phyloP scores from a whole-genome alignment of 2,329 filamentous ascomycete genomes.

The Leptographium procerum region DNA sequence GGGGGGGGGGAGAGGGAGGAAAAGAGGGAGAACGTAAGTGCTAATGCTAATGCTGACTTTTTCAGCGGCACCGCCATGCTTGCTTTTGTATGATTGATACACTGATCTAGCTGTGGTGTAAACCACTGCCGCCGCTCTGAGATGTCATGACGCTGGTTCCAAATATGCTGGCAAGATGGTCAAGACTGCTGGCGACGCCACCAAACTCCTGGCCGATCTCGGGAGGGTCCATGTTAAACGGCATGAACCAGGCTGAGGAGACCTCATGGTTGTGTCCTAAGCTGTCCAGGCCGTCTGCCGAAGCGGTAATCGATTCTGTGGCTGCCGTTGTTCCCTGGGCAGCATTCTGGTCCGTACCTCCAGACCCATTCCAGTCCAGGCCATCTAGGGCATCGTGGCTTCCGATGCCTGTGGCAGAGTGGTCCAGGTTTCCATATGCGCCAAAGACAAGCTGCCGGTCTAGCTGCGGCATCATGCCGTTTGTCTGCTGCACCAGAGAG shows the following conservation, averaged over 20 bases:
- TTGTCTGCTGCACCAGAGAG: slow-evolving; percentile 34
- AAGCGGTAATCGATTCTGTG: background rate
- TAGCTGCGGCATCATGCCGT: slow-evolving; percentile 52
- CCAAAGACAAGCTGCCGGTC: slow-evolving; percentile 68
- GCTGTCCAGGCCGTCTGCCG: slow-evolving; percentile 15
- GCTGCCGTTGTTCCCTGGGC: slow-evolving; percentile 1
- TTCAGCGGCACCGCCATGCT: no score
- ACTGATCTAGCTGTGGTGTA: slow-evolving; percentile 17
- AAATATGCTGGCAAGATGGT: slow-evolving; percentile 40
- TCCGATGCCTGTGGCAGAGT: slow-evolving; percentile 27
- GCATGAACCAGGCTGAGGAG: slow-evolving; percentile 76
- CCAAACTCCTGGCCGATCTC: slow-evolving; percentile 40
- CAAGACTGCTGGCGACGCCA: slow-evolving; percentile 27
- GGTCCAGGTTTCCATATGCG: slow-evolving; percentile 50
- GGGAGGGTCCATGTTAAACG: slow-evolving; percentile 80
- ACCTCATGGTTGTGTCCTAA: slow-evolving; percentile 30
- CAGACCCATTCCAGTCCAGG: slow-evolving; percentile 26
- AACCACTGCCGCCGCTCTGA: slow-evolving; percentile 17
- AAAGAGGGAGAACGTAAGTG: no score
- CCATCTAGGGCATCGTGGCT: slow-evolving; percentile 30
- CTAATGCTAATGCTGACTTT: no score
- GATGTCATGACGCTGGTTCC: slow-evolving; percentile 26
- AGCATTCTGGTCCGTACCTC: slow-evolving; percentile 12
- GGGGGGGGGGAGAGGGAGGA: no score
- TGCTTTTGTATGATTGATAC: no score